These are phyloP conservation scores for Neoboletus subvelutipes DNA, from an alignment of 768 basidiomycete species.

Conservation along the genomic window DNA sequence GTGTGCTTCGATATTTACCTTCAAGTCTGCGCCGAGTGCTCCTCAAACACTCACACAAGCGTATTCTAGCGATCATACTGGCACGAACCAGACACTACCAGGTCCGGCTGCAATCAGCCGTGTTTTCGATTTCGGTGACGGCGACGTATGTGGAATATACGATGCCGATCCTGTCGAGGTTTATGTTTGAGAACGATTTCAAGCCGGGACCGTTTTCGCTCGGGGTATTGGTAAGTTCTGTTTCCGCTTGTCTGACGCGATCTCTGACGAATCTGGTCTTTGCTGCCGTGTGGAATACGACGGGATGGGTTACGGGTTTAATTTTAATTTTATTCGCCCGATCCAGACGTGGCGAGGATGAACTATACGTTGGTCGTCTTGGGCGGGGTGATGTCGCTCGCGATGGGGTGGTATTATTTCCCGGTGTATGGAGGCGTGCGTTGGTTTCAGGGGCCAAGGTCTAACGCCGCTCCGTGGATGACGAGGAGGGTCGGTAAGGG, in stretches of 20 bases:
- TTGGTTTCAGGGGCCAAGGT: conserved; percentile 67
- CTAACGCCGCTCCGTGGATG: conserved; percentile 36
- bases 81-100: conserved; percentile 35
- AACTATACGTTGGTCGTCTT: conserved; percentile 71
- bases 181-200: conserved; percentile 44
- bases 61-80: not conserved
- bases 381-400: conserved; percentile 54
- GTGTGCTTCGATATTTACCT: not conserved
- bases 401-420: conserved; percentile 63
- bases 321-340: conserved; percentile 22
- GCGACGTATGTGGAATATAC: conserved; percentile 44
- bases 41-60: not conserved
- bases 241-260: not conserved
- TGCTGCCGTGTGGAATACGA: no score
- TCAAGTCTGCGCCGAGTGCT: not conserved
- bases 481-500: not conserved
- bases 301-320: no score
- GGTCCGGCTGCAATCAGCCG: conserved; percentile 52
- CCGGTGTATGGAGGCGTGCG: conserved; percentile 67
- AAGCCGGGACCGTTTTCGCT: conserved; percentile 47
- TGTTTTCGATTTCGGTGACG: conserved; percentile 48
- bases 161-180: conserved; percentile 50
- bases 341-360: conserved; percentile 49
- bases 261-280: not conserved
- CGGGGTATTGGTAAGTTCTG: conserved; percentile 36